Evolutionary conservation across 164 flowering plant genomes (phyloP).

Genomic region (Chimonanthus salicifolius): DNA sequence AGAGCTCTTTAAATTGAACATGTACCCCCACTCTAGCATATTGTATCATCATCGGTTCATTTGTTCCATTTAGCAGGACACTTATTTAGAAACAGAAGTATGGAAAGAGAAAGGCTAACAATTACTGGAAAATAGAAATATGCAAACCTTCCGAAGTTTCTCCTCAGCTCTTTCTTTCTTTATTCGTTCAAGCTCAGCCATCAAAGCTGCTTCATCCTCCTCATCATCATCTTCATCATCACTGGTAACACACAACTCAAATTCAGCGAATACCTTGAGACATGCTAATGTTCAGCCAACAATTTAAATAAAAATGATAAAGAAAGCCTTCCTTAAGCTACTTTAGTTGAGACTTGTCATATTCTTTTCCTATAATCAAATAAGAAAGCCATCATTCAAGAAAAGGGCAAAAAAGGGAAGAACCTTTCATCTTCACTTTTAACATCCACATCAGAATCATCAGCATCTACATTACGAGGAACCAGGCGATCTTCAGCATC

Average conservation of each 20-base stretch:
- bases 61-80: neutral
- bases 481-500: constrained; percentile 75
- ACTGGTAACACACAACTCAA: neutral
- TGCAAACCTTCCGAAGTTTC: constrained; percentile 58
- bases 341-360: too few species aligned
- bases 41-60: too few species aligned
- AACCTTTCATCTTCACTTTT: constrained; percentile 83
- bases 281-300: too few species aligned
- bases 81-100: neutral
- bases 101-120: neutral
- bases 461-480: constrained; percentile 85
- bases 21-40: too few species aligned
- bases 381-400: too few species aligned
- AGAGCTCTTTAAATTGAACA: too few species aligned
- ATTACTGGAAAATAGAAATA: neutral
- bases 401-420: neutral
- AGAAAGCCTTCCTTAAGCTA: too few species aligned
- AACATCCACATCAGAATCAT: constrained; percentile 87
- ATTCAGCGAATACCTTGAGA: neutral
- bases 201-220: constrained; percentile 84
- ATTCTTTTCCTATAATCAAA: too few species aligned
- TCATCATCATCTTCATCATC: constrained; percentile 72
- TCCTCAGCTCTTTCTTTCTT: constrained; percentile 93
- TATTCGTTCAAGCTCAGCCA: constrained; percentile 88
- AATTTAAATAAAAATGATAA: too few species aligned